Evolutionary conservation across 2,329 filamentous ascomycete genomes (phyloP), one percentile per base, ranked within the genome.

Genomic region (Cladosporium phlei): DNA sequence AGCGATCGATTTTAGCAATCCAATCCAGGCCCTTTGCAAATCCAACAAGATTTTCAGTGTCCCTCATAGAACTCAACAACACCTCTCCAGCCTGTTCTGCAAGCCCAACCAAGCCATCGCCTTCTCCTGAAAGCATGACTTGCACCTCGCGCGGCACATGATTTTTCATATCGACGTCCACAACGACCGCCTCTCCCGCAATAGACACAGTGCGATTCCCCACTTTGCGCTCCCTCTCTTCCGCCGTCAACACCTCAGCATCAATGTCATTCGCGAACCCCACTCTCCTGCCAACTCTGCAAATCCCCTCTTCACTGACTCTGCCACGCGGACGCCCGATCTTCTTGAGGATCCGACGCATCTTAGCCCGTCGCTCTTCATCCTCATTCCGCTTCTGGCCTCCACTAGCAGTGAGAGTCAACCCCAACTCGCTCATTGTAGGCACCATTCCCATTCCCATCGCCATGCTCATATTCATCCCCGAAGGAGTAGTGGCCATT

Each of bases 271-370:
- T 78, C 70, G 52, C 83, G 76, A 67, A 76, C 69, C 83, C 85
- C 45, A 83, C 74, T 46, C 79, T 74, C 56, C 79, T 77, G 7
- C 81, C 83, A 22, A 91, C 69, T 45, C 85, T 75, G 62, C 86
- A 81, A n/a, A 93, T 72, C 2, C 85, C 85, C 22, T 85, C 80
- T 58, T 87, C 83, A 55, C 85, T 87, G 28, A 91, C 80, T 30
- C 82, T 69, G 3, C 84, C 84, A 52, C 81, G 86, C 59, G 77
- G 83, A 51, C 74, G 78, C 12, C 78, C 82, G 48, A 90, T 81
- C 55, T 70, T 81, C 33, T 80, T 79, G 53, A 88, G 79, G 10
- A 78, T 86, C 46, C 70, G 71, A 34, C 80, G 82, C 25, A 75
- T 80, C 43, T 70, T 70, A 38, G 69, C 65, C 53, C 68, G 66